Evolutionary conservation across 2,329 filamentous ascomycete genomes (phyloP).

Genomic region (Talaromyces verruculosus): DNA sequence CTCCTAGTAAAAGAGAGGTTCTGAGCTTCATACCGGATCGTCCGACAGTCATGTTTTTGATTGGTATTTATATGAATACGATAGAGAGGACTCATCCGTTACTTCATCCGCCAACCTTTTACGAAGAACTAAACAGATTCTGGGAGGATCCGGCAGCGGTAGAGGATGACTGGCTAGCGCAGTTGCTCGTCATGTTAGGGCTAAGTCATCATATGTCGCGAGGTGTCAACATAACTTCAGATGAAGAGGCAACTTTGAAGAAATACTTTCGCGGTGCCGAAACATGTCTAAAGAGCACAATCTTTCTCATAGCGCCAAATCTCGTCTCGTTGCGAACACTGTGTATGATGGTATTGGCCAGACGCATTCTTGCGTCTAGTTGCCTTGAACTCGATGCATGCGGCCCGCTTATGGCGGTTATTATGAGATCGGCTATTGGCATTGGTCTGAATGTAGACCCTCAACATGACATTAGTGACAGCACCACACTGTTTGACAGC

Average conservation of each 20-base stretch:
- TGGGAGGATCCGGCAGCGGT: slow-evolving; percentile 28
- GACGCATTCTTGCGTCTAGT: slow-evolving; percentile 23
- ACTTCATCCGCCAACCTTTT: slow-evolving; percentile 43
- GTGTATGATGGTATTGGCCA: slow-evolving; percentile 26
- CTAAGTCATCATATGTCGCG: slow-evolving; percentile 22
- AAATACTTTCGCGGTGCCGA: slow-evolving; percentile 23
- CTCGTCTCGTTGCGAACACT: slow-evolving; percentile 25
- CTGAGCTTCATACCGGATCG: slow-evolving; percentile 18
- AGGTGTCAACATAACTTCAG: slow-evolving; percentile 6
- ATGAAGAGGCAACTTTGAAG: slow-evolving; percentile 15
- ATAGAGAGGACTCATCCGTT: slow-evolving; percentile 26
- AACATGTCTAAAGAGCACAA: slow-evolving; percentile 24
- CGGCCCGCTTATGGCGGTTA: slow-evolving; percentile 31
- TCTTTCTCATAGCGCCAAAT: slow-evolving; percentile 23
- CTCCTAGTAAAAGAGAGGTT: slow-evolving; percentile 18
- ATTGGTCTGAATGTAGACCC: slow-evolving; percentile 53
- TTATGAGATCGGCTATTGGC: slow-evolving; percentile 55
- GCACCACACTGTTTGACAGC: slow-evolving; percentile 39
- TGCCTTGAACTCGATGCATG: slow-evolving; percentile 26
- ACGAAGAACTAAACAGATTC: slow-evolving; percentile 39
- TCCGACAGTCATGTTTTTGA: slow-evolving; percentile 6
- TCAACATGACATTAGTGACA: slow-evolving; percentile 28
- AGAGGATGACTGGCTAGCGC: slow-evolving; percentile 25
- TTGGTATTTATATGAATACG: slow-evolving; percentile 19
- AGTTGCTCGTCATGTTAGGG: slow-evolving; percentile 25